A percentile compares a stretch with the other conserved stretches of the same genome.
phyloP scores from a whole-genome alignment of 2,329 filamentous ascomycete genomes.

The Didymella glomerata region DNA sequence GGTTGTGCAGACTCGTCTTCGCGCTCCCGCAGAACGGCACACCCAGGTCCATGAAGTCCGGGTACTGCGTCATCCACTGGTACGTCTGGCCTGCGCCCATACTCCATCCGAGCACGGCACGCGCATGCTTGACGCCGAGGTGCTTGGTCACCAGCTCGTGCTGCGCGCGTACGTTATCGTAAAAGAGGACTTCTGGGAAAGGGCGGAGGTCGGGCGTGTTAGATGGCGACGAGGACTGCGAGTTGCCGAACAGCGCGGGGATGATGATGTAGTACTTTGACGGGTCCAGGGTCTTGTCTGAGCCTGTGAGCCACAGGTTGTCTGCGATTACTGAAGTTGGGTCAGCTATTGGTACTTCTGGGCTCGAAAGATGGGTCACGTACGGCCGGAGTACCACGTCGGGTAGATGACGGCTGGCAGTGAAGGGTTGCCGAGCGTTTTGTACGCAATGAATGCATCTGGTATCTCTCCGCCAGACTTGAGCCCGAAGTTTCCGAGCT shows the following conservation, averaged over 20 bases:
- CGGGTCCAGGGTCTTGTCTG: conserved; percentile 70
- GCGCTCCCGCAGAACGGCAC: conserved; percentile 73
- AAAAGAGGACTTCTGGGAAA: conserved; percentile 70
- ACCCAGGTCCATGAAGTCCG: conserved; percentile 70
- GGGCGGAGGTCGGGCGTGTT: conserved; percentile 64
- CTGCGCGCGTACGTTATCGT: conserved; percentile 75
- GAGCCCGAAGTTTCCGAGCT: conserved; percentile 72
- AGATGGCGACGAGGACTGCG: conserved; percentile 72
- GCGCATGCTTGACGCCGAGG: conserved; percentile 66
- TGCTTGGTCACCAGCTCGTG: conserved; percentile 71
- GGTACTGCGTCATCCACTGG: conserved; percentile 70
- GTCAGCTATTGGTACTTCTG: background rate
- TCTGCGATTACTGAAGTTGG: conserved; percentile 64
- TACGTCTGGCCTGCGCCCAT: conserved; percentile 75
- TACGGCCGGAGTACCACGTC: conserved; percentile 75
- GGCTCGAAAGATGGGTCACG: conserved; percentile 33
- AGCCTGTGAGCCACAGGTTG: conserved; percentile 78
- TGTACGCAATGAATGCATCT: conserved; percentile 76
- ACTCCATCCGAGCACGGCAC: conserved; percentile 72
- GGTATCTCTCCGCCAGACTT: conserved; percentile 69
- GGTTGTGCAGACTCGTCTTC: conserved; percentile 71
- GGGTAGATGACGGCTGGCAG: conserved; percentile 77
- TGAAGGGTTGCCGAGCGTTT: conserved; percentile 72
- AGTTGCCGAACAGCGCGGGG: conserved; percentile 73
- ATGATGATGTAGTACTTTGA: conserved; percentile 73